phyloP scores from a whole-genome alignment of 2,329 filamentous ascomycete genomes.

The Paramyrothecium roridum region DNA sequence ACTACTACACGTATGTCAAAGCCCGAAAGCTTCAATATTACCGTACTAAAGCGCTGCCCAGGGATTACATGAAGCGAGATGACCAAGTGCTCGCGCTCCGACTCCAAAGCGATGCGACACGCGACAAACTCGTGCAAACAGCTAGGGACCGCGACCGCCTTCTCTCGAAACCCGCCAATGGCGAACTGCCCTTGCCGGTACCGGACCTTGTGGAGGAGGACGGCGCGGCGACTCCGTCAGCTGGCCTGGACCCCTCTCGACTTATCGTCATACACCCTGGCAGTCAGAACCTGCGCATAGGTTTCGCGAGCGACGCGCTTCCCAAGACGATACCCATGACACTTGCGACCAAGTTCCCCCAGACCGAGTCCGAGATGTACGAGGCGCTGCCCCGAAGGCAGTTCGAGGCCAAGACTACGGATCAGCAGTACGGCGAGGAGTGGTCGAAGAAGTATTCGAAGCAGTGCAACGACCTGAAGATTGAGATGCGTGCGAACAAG shows the following conservation, averaged over 20 bases:
- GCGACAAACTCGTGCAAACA: conserved; percentile 78
- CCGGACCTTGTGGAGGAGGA: conserved; percentile 59
- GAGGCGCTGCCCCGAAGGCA: conserved; percentile 74
- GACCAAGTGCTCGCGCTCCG: conserved; percentile 90
- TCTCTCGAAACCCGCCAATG: conserved; percentile 70
- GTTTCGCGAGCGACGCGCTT: conserved; percentile 90
- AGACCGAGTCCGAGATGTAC: conserved; percentile 80
- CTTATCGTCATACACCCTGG: conserved; percentile 94
- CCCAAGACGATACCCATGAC: conserved; percentile 94
- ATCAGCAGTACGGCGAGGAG: conserved; percentile 87
- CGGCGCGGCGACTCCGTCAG: conserved; percentile 50
- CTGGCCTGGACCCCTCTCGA: conserved; percentile 74
- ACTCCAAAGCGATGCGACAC: conserved; percentile 80
- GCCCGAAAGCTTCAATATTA: background rate
- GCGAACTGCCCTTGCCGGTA: conserved; percentile 59
- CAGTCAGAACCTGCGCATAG: conserved; percentile 92
- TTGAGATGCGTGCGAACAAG: conserved; percentile 90
- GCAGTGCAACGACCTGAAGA: conserved; percentile 83
- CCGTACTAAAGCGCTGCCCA: conserved; percentile 31
- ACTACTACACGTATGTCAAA: conserved; percentile 85
- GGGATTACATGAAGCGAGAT: conserved; percentile 97
- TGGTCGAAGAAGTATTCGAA: conserved; percentile 71
- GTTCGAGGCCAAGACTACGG: conserved; percentile 57
- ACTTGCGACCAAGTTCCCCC: conserved; percentile 73
- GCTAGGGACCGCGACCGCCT: conserved; percentile 87